A percentile compares a stretch with the other conserved stretches of the same genome.
phyloP scores from a whole-genome alignment of 345 rosid species.

The Hypericum androsaemum region DNA sequence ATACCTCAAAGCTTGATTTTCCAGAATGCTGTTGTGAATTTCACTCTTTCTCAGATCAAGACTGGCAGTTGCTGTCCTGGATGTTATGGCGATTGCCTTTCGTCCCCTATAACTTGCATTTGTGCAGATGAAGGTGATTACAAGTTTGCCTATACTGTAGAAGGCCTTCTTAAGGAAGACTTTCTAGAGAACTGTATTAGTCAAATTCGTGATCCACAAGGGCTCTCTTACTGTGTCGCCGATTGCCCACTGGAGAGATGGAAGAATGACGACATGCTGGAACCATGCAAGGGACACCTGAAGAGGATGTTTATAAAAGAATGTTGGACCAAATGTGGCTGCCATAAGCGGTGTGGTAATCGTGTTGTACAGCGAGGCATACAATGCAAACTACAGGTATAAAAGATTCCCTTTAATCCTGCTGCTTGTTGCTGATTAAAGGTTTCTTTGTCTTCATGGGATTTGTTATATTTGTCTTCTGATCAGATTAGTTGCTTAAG shows the following conservation, averaged over 20 bases:
- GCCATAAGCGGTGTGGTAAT: conserved; percentile 68
- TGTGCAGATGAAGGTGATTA: conserved; percentile 44
- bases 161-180: conserved; percentile 45
- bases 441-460: not conserved
- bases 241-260: conserved; percentile 66
- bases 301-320: conserved; percentile 68
- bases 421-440: not conserved
- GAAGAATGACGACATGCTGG: conserved; percentile 35
- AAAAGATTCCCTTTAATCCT: not conserved
- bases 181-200: conserved; percentile 58
- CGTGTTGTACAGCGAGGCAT: conserved; percentile 87
- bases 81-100: conserved; percentile 62
- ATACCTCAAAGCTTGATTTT: conserved; percentile 45
- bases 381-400: conserved; percentile 66
- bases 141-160: conserved; percentile 42
- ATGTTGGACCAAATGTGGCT: conserved; percentile 91
- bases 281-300: conserved; percentile 81
- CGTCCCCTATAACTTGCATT: conserved; percentile 37
- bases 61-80: conserved; percentile 52
- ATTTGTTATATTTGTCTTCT: not conserved
- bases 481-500: not conserved
- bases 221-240: conserved; percentile 35
- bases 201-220: conserved; percentile 47
- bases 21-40: conserved; percentile 45
- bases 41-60: conserved; percentile 47